phyloP scores from a whole-genome alignment of 768 basidiomycete species.

The Auriculariales sp. region DNA sequence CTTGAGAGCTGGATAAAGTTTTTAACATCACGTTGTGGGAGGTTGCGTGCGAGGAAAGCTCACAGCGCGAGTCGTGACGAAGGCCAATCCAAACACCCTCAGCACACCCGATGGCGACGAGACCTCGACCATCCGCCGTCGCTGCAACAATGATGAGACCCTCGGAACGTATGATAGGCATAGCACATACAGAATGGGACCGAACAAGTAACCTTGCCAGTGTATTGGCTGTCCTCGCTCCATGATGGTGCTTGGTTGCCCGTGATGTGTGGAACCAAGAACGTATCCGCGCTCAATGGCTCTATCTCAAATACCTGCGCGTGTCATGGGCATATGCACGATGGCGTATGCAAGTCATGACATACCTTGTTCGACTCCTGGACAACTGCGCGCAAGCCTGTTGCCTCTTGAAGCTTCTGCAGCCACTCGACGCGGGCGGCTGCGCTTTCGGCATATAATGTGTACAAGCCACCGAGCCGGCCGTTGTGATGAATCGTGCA shows the following conservation, averaged over 20 bases:
- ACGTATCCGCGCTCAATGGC: constrained; percentile 78
- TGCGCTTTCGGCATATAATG: constrained; percentile 72
- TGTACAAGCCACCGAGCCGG: constrained; percentile 72
- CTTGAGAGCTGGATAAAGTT: constrained; percentile 49
- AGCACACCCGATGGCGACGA: constrained; percentile 88
- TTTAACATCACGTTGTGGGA: background rate
- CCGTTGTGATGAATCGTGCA: constrained; percentile 84
- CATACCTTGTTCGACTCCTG: constrained; percentile 76
- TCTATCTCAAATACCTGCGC: constrained; percentile 75
- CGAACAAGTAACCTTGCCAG: constrained; percentile 85
- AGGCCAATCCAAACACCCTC: constrained; percentile 96
- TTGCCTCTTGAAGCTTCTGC: constrained; percentile 75
- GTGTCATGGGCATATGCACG: background rate
- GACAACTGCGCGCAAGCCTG: constrained; percentile 69
- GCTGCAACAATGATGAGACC: constrained; percentile 25
- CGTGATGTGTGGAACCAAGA: constrained; percentile 56
- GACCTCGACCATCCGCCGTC: constrained; percentile 67
- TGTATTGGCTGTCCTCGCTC: constrained; percentile 51
- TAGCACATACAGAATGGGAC: constrained; percentile 65
- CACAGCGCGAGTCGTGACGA: constrained; percentile 76
- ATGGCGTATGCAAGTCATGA: background rate
- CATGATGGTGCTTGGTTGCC: constrained; percentile 31
- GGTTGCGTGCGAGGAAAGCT: constrained; percentile 11
- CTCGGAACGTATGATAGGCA: background rate
- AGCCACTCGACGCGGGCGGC: constrained; percentile 78